Percentiles rank a stretch among this genome's conserved stretches.
phyloP scores from a whole-genome alignment of 2,329 filamentous ascomycete genomes.

The Myriangium duriaei region DNA sequence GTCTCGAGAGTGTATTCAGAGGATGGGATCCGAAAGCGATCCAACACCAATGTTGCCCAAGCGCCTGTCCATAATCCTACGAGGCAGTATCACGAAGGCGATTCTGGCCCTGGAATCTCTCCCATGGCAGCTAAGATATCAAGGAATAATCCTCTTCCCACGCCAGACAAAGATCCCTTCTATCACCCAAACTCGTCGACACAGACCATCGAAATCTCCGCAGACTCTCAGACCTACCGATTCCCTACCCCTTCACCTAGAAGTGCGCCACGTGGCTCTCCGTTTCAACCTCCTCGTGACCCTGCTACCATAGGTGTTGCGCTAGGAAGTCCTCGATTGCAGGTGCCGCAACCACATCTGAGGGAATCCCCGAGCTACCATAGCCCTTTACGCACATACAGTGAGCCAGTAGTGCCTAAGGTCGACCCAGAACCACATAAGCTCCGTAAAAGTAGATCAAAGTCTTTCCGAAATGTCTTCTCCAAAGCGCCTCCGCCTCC shows the following conservation, averaged over 20 bases:
- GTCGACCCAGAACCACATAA: constrained; percentile 1
- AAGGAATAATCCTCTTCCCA: constrained; percentile 5
- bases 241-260: constrained; percentile 6
- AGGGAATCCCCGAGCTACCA: neutral
- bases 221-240: constrained; percentile 6
- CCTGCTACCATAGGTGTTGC: constrained; percentile 5
- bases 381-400: constrained; percentile 6
- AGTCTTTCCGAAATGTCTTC: constrained; percentile 7
- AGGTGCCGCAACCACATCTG: constrained; percentile 2
- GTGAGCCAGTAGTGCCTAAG: constrained; percentile 2
- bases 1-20: constrained; percentile 9
- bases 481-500: neutral
- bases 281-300: neutral
- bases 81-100: neutral
- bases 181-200: constrained; percentile 1
- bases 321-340: constrained; percentile 5
- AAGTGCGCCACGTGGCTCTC: constrained; percentile 1
- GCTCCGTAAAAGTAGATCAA: constrained; percentile 4
- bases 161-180: constrained; percentile 4
- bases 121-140: neutral
- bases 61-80: constrained; percentile 1
- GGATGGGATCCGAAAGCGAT: constrained; percentile 5
- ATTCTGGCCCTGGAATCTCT: constrained; percentile 1
- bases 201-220: constrained; percentile 7
- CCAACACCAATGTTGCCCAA: constrained; percentile 7